These are phyloP conservation scores for Apiospora marii DNA, from an alignment of 2,329 filamentous ascomycete genomes.

Conservation along the genomic window DNA sequence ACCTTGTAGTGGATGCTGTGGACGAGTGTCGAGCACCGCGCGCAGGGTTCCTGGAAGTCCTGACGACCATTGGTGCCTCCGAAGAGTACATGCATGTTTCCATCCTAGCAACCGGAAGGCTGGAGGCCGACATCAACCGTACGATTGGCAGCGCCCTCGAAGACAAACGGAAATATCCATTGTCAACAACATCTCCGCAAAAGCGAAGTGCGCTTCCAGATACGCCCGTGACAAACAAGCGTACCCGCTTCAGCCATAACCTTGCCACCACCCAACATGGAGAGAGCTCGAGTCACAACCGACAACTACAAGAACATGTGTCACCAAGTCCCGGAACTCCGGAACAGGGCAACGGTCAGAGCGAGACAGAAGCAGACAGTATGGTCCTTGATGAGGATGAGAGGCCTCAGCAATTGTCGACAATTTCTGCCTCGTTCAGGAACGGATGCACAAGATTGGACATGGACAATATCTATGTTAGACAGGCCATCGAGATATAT, in stretches of 20 bases:
- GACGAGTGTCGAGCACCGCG: conserved; percentile 39
- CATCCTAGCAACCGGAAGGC: conserved; percentile 40
- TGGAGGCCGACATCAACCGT: conserved; percentile 38
- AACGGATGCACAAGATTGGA: conserved; percentile 27
- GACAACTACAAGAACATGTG: neutral
- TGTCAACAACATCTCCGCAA: neutral
- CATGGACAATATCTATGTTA: conserved; percentile 38
- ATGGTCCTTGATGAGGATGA: neutral
- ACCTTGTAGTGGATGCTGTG: conserved; percentile 40
- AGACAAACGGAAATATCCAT: neutral
- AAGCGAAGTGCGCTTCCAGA: neutral
- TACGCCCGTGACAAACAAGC: neutral
- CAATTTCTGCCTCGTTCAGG: neutral
- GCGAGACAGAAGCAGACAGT: neutral
- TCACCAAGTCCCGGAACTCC: neutral
- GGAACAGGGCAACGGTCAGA: neutral
- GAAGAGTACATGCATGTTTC: conserved; percentile 36
- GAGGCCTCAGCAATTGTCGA: neutral
- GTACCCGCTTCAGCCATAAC: neutral
- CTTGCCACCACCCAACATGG: neutral
- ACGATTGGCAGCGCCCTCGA: conserved; percentile 24
- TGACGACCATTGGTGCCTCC: conserved; percentile 35
- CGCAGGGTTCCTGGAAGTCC: conserved; percentile 31
- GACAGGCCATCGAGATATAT: conserved; percentile 37
- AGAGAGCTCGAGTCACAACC: neutral